Evolutionary conservation across 176 grass and related monocot species (phyloP).

Genomic region (Neostapfia colusana): DNA sequence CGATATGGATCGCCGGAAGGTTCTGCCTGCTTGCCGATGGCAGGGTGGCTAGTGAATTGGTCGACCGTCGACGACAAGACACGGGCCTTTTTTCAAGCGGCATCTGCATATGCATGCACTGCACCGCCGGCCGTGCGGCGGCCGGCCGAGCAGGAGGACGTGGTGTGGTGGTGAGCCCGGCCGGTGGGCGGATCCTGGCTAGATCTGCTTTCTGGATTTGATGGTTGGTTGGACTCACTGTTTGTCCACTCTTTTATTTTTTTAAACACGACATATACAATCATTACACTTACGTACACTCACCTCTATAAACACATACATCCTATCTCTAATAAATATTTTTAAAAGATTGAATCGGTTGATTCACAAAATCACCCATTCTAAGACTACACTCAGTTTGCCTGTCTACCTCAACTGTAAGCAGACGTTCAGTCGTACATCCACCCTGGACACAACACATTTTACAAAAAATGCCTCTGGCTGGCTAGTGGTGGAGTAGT

Average conservation of each 20-base stretch:
- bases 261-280: too few relatives aligned
- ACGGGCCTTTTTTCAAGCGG: neutral
- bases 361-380: too few relatives aligned
- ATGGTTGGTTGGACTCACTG: slow-evolving; percentile 12
- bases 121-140: slow-evolving; percentile 6
- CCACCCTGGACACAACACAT: neutral
- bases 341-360: too few relatives aligned
- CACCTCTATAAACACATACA: too few relatives aligned
- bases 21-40: neutral
- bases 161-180: slow-evolving; percentile 13
- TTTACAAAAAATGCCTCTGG: neutral
- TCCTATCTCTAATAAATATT: too few relatives aligned
- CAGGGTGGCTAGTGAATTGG: neutral
- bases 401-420: neutral
- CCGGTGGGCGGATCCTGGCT: neutral
- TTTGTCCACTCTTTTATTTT: neutral
- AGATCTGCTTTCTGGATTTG: slow-evolving; percentile 26
- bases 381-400: too few relatives aligned
- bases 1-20: neutral
- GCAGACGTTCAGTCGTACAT: neutral
- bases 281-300: too few relatives aligned
- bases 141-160: neutral
- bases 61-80: slow-evolving; percentile 19
- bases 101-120: neutral
- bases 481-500: neutral